Evolutionary conservation across 2,329 filamentous ascomycete genomes (phyloP), one percentile per base, ranked within the genome.

Genomic region (Colletotrichum magnum): DNA sequence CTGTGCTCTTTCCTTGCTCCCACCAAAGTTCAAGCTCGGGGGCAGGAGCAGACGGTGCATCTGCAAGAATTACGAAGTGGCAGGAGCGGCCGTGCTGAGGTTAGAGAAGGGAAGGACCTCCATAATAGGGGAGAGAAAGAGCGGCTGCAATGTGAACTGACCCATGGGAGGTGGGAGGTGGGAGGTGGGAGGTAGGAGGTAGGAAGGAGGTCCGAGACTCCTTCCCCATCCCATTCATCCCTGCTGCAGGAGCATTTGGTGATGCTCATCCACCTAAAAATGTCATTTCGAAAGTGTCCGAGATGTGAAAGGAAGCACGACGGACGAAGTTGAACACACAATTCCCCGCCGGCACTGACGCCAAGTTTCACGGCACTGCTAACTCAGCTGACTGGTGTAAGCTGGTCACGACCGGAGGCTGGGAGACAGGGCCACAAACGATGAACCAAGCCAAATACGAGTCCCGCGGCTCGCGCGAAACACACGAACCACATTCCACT

Each of bases 391-490:
- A 36, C 32, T 36, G 32, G 32, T 36, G 32, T 36, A 36, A 36
- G n/a, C 28, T 10, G 6, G 50, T 28, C 48, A 16, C 50, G 50
- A 39, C 32, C 36, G 32, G 58, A 54, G 36, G 43, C 51, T n/a
- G 58, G 36, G 43, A 26, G 12, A 47, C 36, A 43, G 39, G 18
- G 47, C 18, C 32, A 45, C 21, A 9, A 21, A 39, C 21, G 21
- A 45, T 16, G 12, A 21, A 39, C 50, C 41, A 56, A 16, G 18
- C n/a, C 50, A 56, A 56, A 66, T 59, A 47, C 66, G 53, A 58
- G 26, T 43, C 41, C 53, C 56, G 63, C 48, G 63, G 57, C 50
- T 53, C 43, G 50, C 63, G 50, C 63, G 62, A 58, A 61, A 66
- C 59, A 57, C 47, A 52, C 36, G 18, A 60, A 66, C 52, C 36